These are phyloP conservation scores for Heterobasidion occidentale DNA, from an alignment of 1,284 basidiomycete species.

Conservation along the genomic window DNA sequence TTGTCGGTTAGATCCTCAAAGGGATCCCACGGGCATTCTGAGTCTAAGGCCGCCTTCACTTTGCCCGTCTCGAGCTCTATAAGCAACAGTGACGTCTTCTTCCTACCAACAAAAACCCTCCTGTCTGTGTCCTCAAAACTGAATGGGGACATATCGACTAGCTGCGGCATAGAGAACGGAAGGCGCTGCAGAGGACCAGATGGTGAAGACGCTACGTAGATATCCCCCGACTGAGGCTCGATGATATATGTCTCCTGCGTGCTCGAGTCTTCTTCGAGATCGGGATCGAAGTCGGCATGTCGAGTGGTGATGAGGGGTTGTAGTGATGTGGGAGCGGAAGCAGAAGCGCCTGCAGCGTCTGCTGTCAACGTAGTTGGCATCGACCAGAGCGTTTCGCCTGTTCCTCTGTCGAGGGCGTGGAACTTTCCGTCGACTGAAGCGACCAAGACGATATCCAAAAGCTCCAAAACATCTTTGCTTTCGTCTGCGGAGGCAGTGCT, in stretches of 20 bases:
- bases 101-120: conserved; percentile 77
- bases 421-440: conserved; percentile 89
- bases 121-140: conserved; percentile 62
- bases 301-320: conserved; percentile 66
- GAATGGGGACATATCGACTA: conserved; percentile 85
- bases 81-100: conserved; percentile 75
- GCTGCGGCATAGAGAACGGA: conserved; percentile 78
- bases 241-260: conserved; percentile 80
- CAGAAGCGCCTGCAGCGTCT: not conserved
- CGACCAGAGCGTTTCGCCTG: conserved; percentile 75
- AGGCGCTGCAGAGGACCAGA: conserved; percentile 69
- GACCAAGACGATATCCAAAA: conserved; percentile 74
- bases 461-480: conserved; percentile 20
- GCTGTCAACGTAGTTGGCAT: conserved; percentile 49
- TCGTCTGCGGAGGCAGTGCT: not conserved
- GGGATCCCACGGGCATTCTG: conserved; percentile 71
- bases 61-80: conserved; percentile 79
- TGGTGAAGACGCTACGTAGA: conserved; percentile 71
- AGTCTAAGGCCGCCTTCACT: conserved; percentile 71
- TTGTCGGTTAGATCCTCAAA: conserved; percentile 44
- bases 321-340: conserved; percentile 43
- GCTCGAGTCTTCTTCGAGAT: conserved; percentile 45
- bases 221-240: conserved; percentile 85
- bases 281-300: conserved; percentile 48
- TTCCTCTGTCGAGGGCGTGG: conserved; percentile 78